Percentiles rank a stretch among this genome's conserved stretches.
phyloP scores from a whole-genome alignment of 148 eudicot species.

The Vaccinium myrtillus region DNA sequence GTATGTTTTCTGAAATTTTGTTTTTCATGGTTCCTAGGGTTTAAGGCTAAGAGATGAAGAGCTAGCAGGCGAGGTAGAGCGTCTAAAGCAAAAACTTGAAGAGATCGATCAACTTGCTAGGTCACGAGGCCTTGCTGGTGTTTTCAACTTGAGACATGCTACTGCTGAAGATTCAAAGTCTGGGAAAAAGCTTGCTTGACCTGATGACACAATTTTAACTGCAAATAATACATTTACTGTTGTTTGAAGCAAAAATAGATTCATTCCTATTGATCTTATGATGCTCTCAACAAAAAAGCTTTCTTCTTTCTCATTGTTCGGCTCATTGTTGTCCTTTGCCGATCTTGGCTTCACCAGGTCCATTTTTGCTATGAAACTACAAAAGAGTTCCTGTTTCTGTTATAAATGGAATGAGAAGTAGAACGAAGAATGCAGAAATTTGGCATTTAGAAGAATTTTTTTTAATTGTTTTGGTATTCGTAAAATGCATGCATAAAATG shows the following conservation, averaged over 20 bases:
- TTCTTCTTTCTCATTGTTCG: not conserved
- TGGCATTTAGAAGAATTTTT: not conserved
- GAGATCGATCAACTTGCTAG: constrained; percentile 62
- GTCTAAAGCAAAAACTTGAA: constrained; percentile 47
- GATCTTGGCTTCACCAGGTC: not conserved
- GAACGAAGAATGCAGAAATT: not conserved
- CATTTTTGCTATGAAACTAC: not conserved
- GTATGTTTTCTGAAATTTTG: not conserved
- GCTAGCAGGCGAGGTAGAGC: constrained; percentile 51
- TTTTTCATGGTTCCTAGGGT: constrained; percentile 32
- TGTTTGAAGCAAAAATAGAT: constrained; percentile 4
- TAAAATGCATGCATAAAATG: not conserved
- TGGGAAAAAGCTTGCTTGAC: constrained; percentile 40
- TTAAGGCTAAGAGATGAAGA: constrained; percentile 61
- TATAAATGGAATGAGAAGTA: not conserved
- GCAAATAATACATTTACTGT: constrained; percentile 21
- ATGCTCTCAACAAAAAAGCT: not conserved
- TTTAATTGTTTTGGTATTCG: not conserved
- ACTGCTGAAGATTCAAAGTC: constrained; percentile 32
- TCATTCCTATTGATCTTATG: constrained; percentile 4
- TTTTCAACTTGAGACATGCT: constrained; percentile 37
- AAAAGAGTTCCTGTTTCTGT: not conserved
- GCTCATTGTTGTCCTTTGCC: not conserved
- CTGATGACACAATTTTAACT: not conserved
- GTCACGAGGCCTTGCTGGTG: constrained; percentile 54